Conservation (phyloP, 176 grass and related monocot genomes). For the Carex parvula region DNA sequence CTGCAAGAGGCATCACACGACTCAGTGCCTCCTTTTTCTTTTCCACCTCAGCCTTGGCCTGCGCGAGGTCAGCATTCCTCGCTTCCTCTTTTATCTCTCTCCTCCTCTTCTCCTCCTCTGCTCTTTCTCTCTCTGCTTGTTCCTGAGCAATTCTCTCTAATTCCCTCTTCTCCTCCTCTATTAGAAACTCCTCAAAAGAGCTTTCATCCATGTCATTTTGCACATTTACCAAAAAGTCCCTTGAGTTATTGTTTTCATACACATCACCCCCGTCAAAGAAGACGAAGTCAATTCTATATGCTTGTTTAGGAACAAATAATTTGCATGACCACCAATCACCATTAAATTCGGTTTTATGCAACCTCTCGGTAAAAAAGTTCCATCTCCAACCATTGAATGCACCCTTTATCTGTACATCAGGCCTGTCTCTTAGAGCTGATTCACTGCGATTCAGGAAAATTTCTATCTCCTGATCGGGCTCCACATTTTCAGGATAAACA, state of each 20-base stretch:
- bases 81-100: constrained; percentile 61
- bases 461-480: constrained; percentile 45
- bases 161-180: constrained; percentile 67
- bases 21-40: constrained; percentile 45
- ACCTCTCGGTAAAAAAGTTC: constrained; percentile 66
- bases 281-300: constrained; percentile 93
- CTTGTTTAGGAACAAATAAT: constrained; percentile 81
- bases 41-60: constrained; percentile 61
- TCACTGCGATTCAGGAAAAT: constrained; percentile 63
- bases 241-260: constrained; percentile 79
- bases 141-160: constrained; percentile 67
- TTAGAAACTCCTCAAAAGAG: constrained; percentile 72
- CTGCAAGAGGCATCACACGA: constrained; percentile 40
- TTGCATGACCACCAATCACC: constrained; percentile 94
- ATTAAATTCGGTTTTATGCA: constrained; percentile 62
- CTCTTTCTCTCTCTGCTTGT: constrained; percentile 81
- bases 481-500: constrained; percentile 60
- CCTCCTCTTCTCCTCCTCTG: constrained; percentile 44
- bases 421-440: constrained; percentile 50
- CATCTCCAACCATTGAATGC: constrained; percentile 94
- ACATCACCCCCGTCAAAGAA: constrained; percentile 67
- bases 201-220: constrained; percentile 61
- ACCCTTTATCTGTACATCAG: constrained; percentile 67
- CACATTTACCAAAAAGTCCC: constrained; percentile 66
- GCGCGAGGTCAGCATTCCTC: constrained; percentile 50